phyloP scores from a whole-genome alignment of 2,329 filamentous ascomycete species.

The Botrytis elliptica region DNA sequence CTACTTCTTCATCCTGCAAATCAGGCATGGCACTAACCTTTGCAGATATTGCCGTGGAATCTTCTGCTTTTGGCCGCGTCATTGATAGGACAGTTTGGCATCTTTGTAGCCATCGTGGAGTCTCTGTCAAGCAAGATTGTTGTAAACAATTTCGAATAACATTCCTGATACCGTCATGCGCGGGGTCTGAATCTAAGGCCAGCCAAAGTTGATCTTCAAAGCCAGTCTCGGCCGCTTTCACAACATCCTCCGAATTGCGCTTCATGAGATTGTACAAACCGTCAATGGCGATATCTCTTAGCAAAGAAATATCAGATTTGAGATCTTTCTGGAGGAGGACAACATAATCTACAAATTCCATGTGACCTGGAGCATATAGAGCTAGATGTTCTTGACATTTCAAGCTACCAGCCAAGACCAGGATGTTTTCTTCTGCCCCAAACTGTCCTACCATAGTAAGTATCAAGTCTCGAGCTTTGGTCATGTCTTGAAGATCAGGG shows the following conservation, averaged over 20 bases:
- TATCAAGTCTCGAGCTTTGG: conserved; percentile 88
- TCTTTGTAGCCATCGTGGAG: conserved; percentile 80
- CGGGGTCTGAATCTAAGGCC: conserved; percentile 73
- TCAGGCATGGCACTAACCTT: conserved; percentile 64
- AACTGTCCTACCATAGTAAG: conserved; percentile 83
- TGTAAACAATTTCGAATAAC: conserved; percentile 92
- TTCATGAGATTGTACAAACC: conserved; percentile 96
- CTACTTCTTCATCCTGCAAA: conserved; percentile 92
- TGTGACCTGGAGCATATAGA: conserved; percentile 83
- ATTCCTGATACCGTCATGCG: conserved; percentile 77
- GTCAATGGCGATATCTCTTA: conserved; percentile 79
- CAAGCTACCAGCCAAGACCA: conserved; percentile 74
- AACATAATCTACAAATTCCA: conserved; percentile 83
- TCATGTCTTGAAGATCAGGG: conserved; percentile 88
- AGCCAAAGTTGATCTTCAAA: conserved; percentile 93
- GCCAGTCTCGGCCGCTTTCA: conserved; percentile 70
- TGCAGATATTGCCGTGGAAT: conserved; percentile 46
- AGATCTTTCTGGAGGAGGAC: conserved; percentile 76
- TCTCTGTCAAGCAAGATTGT: conserved; percentile 80
- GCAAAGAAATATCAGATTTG: conserved; percentile 62
- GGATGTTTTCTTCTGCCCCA: conserved; percentile 67
- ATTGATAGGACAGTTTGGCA: conserved; percentile 89
- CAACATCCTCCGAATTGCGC: conserved; percentile 78
- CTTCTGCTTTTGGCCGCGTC: conserved; percentile 67
- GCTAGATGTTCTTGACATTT: conserved; percentile 87